A percentile compares a stretch with the other conserved stretches of the same genome.
phyloP scores from a whole-genome alignment of 345 rosid genomes.

The Citrus hindsii region DNA sequence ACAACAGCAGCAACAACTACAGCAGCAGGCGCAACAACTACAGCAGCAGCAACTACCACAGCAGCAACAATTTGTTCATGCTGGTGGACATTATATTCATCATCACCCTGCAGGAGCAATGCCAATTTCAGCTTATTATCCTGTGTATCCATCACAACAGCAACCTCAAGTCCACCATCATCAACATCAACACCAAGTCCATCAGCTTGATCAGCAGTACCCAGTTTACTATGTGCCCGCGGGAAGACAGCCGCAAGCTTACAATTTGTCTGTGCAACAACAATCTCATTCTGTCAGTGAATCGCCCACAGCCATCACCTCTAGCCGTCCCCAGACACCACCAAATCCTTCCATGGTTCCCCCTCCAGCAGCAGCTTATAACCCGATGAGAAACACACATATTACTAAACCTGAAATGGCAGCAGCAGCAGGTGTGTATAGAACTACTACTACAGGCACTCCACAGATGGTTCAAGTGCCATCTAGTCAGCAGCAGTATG shows the following conservation, averaged over 20 bases:
- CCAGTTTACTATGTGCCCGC: slow-evolving; percentile 70
- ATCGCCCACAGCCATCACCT: slow-evolving; percentile 36
- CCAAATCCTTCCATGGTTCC: slow-evolving; percentile 53
- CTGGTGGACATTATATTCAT: slow-evolving; percentile 65
- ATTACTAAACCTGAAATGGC: slow-evolving; percentile 65
- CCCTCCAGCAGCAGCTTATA: slow-evolving; percentile 48
- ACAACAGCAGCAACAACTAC: slow-evolving; percentile 13
- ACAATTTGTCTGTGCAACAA: slow-evolving; percentile 62
- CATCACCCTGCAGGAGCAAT: slow-evolving; percentile 62
- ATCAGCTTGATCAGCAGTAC: slow-evolving; percentile 82
- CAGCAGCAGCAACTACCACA: slow-evolving; percentile 29
- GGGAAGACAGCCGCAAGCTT: slow-evolving; percentile 57
- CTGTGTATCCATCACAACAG: slow-evolving; percentile 75
- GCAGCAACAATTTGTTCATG: slow-evolving; percentile 69
- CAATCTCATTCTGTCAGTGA: slow-evolving; percentile 50
- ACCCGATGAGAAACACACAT: slow-evolving; percentile 55
- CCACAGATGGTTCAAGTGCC: slow-evolving; percentile 72
- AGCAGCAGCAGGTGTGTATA: slow-evolving; percentile 47
- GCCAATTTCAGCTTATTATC: slow-evolving; percentile 65
- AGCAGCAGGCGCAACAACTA: slow-evolving; percentile 17
- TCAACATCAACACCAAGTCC: slow-evolving; percentile 15
- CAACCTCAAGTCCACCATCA: slow-evolving; percentile 62
- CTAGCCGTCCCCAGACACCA: slow-evolving; percentile 53
- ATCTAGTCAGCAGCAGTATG: slow-evolving; percentile 61
- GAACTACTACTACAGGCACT: slow-evolving; percentile 46